A percentile compares a stretch with the other conserved stretches of the same genome.
These are phyloP conservation scores for Leavenworthia alabamica DNA, from an alignment of 345 rosid species.

Conservation along the genomic window DNA sequence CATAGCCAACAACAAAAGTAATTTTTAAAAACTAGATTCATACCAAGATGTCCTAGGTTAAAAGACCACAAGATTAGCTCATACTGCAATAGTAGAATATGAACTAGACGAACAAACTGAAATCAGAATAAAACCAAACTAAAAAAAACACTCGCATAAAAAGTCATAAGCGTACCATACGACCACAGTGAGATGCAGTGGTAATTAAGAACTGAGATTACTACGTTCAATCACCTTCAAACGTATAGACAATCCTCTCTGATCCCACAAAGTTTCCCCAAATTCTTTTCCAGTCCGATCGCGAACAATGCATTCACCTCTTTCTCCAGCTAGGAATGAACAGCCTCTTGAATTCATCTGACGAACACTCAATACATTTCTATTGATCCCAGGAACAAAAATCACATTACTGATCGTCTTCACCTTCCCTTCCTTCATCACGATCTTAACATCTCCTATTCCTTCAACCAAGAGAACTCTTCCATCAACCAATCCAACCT, in stretches of 20 bases:
- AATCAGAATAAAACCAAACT: neutral
- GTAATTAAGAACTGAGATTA: neutral
- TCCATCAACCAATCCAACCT: slow-evolving; percentile 19
- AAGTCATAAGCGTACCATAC: neutral
- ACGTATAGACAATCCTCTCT: slow-evolving; percentile 15
- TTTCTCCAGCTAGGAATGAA: neutral
- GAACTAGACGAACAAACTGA: neutral
- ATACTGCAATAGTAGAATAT: neutral
- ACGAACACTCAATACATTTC: slow-evolving; percentile 22
- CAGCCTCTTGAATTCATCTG: slow-evolving; percentile 13
- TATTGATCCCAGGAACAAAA: slow-evolving; percentile 15
- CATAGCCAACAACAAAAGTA: neutral
- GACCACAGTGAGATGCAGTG: neutral
- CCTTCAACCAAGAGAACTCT: slow-evolving; percentile 6
- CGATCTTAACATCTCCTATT: slow-evolving; percentile 1
- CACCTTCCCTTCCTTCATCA: slow-evolving; percentile 23
- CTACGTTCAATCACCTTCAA: slow-evolving; percentile 17
- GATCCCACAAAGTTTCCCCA: slow-evolving; percentile 13
- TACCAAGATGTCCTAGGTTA: neutral
- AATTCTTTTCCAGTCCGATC: slow-evolving; percentile 7
- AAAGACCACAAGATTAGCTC: neutral
- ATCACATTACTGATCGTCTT: slow-evolving; percentile 18
- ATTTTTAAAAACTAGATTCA: neutral
- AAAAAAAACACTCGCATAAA: neutral
- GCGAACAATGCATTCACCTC: slow-evolving; percentile 9